Base-by-base conservation (phyloP, 1,284 basidiomycete species). In the Ustilago hordei region DNA sequence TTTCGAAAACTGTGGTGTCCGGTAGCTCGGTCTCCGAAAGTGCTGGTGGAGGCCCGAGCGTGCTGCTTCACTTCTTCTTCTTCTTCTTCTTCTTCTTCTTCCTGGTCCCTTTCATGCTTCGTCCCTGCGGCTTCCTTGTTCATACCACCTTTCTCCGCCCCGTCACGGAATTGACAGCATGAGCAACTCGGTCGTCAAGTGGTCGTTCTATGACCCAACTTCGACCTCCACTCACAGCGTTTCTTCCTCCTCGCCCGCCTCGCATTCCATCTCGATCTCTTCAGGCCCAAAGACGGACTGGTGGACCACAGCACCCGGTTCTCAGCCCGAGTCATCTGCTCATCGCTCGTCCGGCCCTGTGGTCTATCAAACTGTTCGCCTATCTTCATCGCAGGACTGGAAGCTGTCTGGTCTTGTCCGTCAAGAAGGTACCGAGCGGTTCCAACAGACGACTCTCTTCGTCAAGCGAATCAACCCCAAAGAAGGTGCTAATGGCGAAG, bases 381-480 rank as follows among this genome's bases (percentile, higher is more conserved):
- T 68, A 5, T 3, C 9, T 1, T 9, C 55, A 4, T 11, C 9
- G 15, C 35, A 55, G 12, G 34, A 53, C 17, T 75, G 59, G 56
- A 63, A 28, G 41, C 57, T 75, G 1, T 60, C 58, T 11, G 72
- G 63, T 38, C 17, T 34, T 8, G 35, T 69, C 15, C 32, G 17
- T 0, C 72, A 75, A 41, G 12, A 60, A 12, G 72, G 72, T 17
- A 38, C 15, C 4, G 72, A 75, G 32, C 50, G 72, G 1, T 75
- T 69, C 31, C 72, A 75, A 23, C 72, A 75, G n/a, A 66, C 72
- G 6, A 75, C 72, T 8, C 63, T 75, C 8, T 75, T 75, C 35
- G 41, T 75, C 19, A 38, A 57, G 11, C 61, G 60, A 2, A 9
- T 35, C 23, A 34, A 45, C 8, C 11, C 50, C 1, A 15, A 53